Percentiles rank a stretch among this genome's conserved stretches.
Evolutionary conservation across 768 basidiomycete genomes (phyloP).

Genomic region (Pleurotus platypus): DNA sequence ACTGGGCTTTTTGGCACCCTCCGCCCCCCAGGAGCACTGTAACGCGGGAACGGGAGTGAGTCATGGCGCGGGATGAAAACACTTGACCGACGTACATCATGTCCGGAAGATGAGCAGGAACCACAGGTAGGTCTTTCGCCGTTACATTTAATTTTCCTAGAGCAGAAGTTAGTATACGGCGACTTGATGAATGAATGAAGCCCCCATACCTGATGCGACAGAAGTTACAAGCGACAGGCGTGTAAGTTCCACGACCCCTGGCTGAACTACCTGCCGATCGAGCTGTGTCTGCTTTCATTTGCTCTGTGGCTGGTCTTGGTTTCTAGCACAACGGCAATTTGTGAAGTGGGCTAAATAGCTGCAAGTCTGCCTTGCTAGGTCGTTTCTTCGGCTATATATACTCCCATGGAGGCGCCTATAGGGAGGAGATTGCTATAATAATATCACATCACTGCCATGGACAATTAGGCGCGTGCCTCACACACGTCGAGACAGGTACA

Average conservation of each 20-base stretch:
- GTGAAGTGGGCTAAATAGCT: too few species aligned
- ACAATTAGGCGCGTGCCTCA: constrained; percentile 1
- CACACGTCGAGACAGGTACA: not conserved
- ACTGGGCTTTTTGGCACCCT: constrained; percentile 35
- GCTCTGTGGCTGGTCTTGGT: too few species aligned
- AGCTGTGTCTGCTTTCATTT: constrained; percentile 20
- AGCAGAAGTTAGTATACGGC: not conserved
- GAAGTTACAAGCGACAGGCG: constrained; percentile 32
- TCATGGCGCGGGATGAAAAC: too few species aligned
- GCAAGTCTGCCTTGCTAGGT: too few species aligned
- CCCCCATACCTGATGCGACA: constrained; percentile 36
- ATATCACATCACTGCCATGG: not conserved
- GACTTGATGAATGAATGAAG: not conserved
- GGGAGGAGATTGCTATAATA: not conserved
- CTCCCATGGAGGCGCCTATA: not conserved
- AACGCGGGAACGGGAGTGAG: not conserved
- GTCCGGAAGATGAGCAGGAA: constrained; percentile 33
- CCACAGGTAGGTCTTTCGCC: constrained; percentile 40
- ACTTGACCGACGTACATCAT: constrained; percentile 26
- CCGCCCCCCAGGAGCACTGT: constrained; percentile 43
- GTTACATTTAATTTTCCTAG: constrained; percentile 45
- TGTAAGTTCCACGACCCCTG: constrained; percentile 33
- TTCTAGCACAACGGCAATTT: too few species aligned
- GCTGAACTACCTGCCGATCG: constrained; percentile 18
- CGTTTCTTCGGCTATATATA: not conserved